Evolutionary conservation across 352 stramenopile species (phyloP).

Genomic region (Ophiocytium majus): DNA sequence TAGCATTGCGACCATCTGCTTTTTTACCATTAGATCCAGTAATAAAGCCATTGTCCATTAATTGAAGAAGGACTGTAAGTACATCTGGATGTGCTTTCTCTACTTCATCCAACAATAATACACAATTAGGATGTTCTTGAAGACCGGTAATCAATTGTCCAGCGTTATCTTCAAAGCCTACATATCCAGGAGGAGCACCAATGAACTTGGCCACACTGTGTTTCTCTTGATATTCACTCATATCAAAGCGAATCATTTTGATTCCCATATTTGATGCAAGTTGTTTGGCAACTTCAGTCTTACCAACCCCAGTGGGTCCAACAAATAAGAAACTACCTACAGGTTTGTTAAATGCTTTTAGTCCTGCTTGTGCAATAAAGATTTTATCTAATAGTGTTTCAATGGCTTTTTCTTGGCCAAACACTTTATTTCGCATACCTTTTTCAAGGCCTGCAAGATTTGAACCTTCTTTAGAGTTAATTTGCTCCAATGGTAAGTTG

Average conservation of each 20-base stretch:
- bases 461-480: too few species aligned
- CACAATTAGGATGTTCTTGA: constrained; percentile 85
- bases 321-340: constrained; percentile 63
- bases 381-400: too few species aligned
- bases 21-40: not conserved
- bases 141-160: too few species aligned
- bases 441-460: too few species aligned
- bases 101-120: constrained; percentile 90
- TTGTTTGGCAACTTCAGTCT: constrained; percentile 88
- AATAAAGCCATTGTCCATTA: constrained; percentile 3
- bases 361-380: not conserved
- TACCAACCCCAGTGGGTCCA: constrained; percentile 77
- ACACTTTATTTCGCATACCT: too few species aligned
- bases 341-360: constrained; percentile 12
- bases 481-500: too few species aligned
- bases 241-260: constrained; percentile 87
- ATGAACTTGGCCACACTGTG: constrained; percentile 68
- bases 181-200: constrained; percentile 63
- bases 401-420: too few species aligned
- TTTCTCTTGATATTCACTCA: constrained; percentile 94
- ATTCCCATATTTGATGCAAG: constrained; percentile 92
- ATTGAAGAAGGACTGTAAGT: constrained; percentile 72
- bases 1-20: constrained; percentile 2
- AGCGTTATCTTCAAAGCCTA: constrained; percentile 9
- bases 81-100: constrained; percentile 92